A percentile compares a stretch with the other conserved stretches of the same genome.
Conservation (phyloP, 352 stramenopile species). For the Phytophthora ramorum region DNA sequence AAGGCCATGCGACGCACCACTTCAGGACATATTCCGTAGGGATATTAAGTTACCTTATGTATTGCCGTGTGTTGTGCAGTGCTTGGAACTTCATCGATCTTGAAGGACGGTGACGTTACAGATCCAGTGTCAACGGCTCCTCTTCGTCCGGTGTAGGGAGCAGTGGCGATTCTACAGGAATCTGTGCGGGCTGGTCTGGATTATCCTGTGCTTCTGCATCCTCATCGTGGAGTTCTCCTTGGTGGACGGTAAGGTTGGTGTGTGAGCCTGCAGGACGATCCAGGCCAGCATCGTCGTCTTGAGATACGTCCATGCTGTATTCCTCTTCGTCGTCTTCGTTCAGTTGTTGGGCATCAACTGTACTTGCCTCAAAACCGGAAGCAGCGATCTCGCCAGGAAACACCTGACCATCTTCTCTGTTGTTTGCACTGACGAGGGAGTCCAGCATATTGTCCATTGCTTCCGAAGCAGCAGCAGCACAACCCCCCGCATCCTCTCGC, state of each 20-base stretch:
- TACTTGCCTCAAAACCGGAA: neutral
- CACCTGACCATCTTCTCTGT: neutral
- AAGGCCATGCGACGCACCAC: constrained; percentile 41
- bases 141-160: no score
- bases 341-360: neutral
- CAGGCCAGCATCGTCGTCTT: constrained; percentile 11
- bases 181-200: neutral
- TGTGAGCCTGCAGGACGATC: neutral
- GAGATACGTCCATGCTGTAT: constrained; percentile 32
- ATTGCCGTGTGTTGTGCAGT: constrained; percentile 13
- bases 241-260: neutral
- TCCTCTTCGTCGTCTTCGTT: constrained; percentile 13
- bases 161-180: neutral
- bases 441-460: neutral
- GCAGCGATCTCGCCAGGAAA: neutral
- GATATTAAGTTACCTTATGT: constrained; percentile 17
- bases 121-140: constrained; percentile 22
- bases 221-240: neutral
- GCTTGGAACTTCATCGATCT: neutral
- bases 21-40: constrained; percentile 44
- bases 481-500: neutral
- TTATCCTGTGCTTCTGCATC: neutral
- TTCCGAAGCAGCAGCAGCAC: neutral
- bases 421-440: neutral
- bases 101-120: constrained; percentile 13